Conservation (phyloP, 2,329 filamentous ascomycete species). For the Ceratocystiopsis minuta region DNA sequence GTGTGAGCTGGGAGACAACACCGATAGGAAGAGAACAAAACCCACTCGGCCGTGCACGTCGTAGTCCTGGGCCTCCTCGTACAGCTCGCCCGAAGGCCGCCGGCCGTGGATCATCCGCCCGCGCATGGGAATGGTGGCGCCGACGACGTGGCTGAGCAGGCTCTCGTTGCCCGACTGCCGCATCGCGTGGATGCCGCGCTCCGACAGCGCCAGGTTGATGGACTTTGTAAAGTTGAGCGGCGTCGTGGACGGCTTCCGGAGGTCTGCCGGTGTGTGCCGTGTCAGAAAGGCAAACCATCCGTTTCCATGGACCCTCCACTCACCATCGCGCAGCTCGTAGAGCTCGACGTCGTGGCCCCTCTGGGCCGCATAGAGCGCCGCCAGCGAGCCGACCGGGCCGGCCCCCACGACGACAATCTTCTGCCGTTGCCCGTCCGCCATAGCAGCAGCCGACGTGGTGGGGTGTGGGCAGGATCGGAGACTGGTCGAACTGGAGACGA, state of each 20-base stretch:
- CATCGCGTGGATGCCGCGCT: conserved; percentile 83
- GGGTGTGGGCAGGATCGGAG: too few relatives aligned
- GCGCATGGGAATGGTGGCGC: conserved; percentile 75
- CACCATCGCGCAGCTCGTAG: conserved; percentile 83
- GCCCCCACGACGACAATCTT: conserved; percentile 78
- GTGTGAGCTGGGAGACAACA: not conserved
- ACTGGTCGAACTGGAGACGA: too few relatives aligned
- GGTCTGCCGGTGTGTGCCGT: conserved; percentile 36
- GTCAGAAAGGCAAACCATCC: too few relatives aligned
- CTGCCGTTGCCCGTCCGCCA: conserved; percentile 20
- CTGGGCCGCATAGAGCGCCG: conserved; percentile 79
- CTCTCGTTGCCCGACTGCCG: conserved; percentile 45
- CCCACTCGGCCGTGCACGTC: conserved; percentile 71
- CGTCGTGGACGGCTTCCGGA: conserved; percentile 63
- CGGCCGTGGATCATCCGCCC: conserved; percentile 89
- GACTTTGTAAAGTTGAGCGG: conserved; percentile 94
- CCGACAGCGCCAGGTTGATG: conserved; percentile 92
- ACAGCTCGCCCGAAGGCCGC: conserved; percentile 44
- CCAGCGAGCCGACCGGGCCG: conserved; percentile 81
- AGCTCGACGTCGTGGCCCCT: conserved; percentile 81
- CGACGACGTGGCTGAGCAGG: conserved; percentile 57
- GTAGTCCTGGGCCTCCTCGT: conserved; percentile 70
- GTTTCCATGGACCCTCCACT: conserved; percentile 3
- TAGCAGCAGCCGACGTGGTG: too few relatives aligned
- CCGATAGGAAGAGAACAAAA: not conserved